Evolutionary conservation across 495 filamentous ascomycete genomes (phyloP).

Genomic region (Penicillium canariense): DNA sequence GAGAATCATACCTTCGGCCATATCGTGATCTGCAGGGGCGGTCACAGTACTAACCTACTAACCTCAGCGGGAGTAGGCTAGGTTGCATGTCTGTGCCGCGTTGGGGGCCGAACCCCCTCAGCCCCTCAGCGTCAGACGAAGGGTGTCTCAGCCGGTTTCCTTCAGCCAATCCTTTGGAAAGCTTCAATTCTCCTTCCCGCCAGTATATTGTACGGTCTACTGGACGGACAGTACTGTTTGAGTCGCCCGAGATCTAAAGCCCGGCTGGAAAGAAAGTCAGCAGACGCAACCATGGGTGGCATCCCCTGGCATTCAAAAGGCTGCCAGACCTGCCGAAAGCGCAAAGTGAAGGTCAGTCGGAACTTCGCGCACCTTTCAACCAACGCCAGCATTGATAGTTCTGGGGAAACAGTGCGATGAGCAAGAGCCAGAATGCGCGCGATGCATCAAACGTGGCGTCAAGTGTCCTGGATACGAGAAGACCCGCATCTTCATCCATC

Average conservation of each 20-base stretch:
- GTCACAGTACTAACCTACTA: neutral
- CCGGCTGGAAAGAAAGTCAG: neutral
- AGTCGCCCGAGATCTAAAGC: neutral
- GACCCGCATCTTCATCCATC: slow-evolving; percentile 3
- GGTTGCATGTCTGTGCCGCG: neutral
- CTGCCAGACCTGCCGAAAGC: neutral
- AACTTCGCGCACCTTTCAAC: neutral
- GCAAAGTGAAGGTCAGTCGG: slow-evolving; percentile 5
- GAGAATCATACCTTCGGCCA: neutral
- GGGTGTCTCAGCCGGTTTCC: neutral
- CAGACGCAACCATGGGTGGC: slow-evolving; percentile 1
- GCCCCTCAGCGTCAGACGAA: neutral
- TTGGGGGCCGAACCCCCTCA: neutral
- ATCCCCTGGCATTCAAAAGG: slow-evolving; percentile 9
- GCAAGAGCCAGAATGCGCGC: slow-evolving; percentile 7
- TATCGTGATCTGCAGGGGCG: neutral
- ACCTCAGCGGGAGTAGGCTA: neutral
- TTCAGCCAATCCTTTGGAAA: neutral
- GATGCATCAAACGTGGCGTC: slow-evolving; percentile 4
- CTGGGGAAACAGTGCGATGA: slow-evolving; percentile 3
- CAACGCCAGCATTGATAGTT: neutral
- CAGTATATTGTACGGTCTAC: no score
- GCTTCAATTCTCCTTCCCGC: neutral
- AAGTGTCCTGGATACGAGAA: slow-evolving; percentile 6
- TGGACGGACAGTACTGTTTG: neutral